Evolutionary conservation across 352 stramenopile species (phyloP).

Genomic region (Vaucheria bursata): DNA sequence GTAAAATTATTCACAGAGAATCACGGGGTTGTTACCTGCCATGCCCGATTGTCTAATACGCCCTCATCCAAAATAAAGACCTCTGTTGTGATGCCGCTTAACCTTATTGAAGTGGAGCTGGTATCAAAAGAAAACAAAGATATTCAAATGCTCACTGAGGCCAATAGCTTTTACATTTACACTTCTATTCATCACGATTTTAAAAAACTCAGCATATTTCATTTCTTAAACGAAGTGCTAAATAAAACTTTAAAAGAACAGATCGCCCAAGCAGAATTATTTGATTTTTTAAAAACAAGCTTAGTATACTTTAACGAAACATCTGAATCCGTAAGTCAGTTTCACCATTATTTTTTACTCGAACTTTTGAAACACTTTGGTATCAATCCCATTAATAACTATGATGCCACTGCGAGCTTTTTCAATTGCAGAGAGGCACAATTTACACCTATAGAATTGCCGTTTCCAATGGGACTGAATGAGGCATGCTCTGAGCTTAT

Average conservation of each 20-base stretch:
- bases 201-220: background rate
- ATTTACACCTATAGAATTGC: background rate
- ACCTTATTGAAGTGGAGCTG: background rate
- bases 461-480: background rate
- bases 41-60: background rate
- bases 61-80: background rate
- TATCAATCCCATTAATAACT: background rate
- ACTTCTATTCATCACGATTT: background rate
- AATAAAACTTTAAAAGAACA: background rate
- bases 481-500: background rate
- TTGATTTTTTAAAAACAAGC: background rate
- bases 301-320: background rate
- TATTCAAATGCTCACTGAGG: background rate
- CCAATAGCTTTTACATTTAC: background rate
- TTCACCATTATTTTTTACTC: background rate
- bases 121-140: conserved; percentile 4
- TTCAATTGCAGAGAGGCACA: background rate
- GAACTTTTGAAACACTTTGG: background rate
- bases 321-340: background rate
- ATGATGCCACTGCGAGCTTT: background rate
- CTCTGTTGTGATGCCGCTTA: background rate
- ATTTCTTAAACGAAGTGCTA: background rate
- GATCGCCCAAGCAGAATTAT: background rate
- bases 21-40: background rate
- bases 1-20: background rate